phyloP scores from a whole-genome alignment of 495 filamentous ascomycete genomes.

The Tuber indicum region DNA sequence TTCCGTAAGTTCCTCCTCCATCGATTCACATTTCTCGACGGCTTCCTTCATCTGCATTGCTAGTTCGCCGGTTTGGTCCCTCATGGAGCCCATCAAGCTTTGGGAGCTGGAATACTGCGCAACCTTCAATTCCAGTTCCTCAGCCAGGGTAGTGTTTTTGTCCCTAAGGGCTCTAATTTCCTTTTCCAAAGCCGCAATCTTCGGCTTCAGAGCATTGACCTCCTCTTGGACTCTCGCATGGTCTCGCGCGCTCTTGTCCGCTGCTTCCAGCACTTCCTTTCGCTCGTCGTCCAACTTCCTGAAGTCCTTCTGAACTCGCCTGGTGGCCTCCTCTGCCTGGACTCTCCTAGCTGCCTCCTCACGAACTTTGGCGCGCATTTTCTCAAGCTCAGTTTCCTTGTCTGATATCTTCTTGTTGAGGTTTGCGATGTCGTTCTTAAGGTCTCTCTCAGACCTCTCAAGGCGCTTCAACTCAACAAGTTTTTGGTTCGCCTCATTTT shows the following conservation, averaged over 20 bases:
- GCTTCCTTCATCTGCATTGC: slow-evolving; percentile 91
- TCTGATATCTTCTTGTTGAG: slow-evolving; percentile 63
- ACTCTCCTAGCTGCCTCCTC: slow-evolving; percentile 65
- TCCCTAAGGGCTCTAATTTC: slow-evolving; percentile 58
- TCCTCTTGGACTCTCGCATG: slow-evolving; percentile 66
- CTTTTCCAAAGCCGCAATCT: slow-evolving; percentile 64
- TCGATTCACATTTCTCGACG: slow-evolving; percentile 67
- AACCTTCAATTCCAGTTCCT: slow-evolving; percentile 76
- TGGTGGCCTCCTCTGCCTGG: slow-evolving; percentile 69
- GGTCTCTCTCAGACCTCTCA: slow-evolving; percentile 72
- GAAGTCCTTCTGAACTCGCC: slow-evolving; percentile 63
- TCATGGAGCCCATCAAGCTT: slow-evolving; percentile 79
- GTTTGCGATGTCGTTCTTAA: slow-evolving; percentile 63
- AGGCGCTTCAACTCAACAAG: slow-evolving; percentile 62
- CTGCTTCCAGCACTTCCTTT: slow-evolving; percentile 63
- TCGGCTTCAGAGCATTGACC: slow-evolving; percentile 54
- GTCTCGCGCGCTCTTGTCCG: slow-evolving; percentile 61
- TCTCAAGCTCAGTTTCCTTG: slow-evolving; percentile 67
- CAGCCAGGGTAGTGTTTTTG: slow-evolving; percentile 60
- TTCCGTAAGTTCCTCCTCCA: slow-evolving; percentile 92
- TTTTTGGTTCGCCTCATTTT: slow-evolving; percentile 65
- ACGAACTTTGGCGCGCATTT: slow-evolving; percentile 65
- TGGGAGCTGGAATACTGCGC: slow-evolving; percentile 82
- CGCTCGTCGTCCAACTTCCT: slow-evolving; percentile 68
- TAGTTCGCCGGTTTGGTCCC: slow-evolving; percentile 80